Percentiles rank a stretch among this genome's conserved stretches.
phyloP scores from a whole-genome alignment of 78 protist species.

The Dictyostelium intermedium region DNA sequence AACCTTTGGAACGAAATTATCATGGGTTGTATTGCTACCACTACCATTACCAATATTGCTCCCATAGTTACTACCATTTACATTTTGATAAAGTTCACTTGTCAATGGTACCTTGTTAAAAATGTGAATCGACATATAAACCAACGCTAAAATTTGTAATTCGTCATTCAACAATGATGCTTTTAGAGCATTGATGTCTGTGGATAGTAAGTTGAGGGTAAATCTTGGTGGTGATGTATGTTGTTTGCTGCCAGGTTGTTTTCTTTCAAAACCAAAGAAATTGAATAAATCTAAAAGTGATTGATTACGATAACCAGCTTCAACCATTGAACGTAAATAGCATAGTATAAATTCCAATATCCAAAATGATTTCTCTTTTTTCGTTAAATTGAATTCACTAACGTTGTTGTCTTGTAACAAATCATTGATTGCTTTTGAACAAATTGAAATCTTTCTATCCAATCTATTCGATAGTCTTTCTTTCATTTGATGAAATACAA shows the following conservation, averaged over 20 bases:
- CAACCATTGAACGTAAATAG: background rate
- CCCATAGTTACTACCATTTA: background rate
- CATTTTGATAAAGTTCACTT: slow-evolving; percentile 31
- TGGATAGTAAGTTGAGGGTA: background rate
- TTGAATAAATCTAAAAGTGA: background rate
- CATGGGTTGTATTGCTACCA: background rate
- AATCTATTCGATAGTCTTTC: slow-evolving; percentile 2
- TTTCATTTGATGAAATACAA: slow-evolving; percentile 19
- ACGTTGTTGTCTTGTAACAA: background rate
- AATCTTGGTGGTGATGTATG: too few relatives aligned
- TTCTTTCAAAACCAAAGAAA: background rate
- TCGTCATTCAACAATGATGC: background rate
- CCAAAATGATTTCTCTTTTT: slow-evolving; percentile 55
- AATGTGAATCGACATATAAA: slow-evolving; percentile 3
- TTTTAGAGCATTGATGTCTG: background rate
- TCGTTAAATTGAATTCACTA: background rate
- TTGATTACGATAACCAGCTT: slow-evolving; percentile 22
- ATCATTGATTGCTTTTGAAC: background rate
- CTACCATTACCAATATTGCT: background rate
- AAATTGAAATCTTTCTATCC: background rate
- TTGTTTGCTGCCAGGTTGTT: too few relatives aligned
- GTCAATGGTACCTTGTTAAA: slow-evolving; percentile 23
- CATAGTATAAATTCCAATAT: background rate
- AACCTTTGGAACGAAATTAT: background rate
- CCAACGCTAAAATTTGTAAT: background rate